These are phyloP conservation scores for Pyricularia grisea DNA, from an alignment of 2,329 filamentous ascomycete genomes.

Conservation along the genomic window DNA sequence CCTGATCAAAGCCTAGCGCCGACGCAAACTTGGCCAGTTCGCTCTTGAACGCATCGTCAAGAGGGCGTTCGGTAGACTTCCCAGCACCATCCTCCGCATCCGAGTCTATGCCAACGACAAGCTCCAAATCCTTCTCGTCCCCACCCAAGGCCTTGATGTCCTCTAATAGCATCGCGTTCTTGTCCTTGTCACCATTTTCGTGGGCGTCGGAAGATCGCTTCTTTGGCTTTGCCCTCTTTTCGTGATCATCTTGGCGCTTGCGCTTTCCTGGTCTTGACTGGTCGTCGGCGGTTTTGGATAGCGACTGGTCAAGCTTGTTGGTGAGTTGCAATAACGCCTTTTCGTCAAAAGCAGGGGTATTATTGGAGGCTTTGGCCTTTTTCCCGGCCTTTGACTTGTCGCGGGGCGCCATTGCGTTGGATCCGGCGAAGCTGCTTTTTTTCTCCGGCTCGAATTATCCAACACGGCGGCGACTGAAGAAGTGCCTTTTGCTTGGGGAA, in stretches of 20 bases:
- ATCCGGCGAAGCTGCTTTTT: not conserved
- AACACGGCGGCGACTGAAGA: not conserved
- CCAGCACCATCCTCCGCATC: constrained; percentile 33
- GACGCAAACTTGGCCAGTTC: constrained; percentile 44
- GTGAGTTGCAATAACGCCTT: constrained; percentile 43
- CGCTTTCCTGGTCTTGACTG: constrained; percentile 19
- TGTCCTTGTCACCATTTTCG: constrained; percentile 13
- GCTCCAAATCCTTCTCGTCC: constrained; percentile 53
- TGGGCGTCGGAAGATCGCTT: constrained; percentile 15
- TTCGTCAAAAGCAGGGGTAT: constrained; percentile 33
- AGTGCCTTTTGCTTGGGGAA: not conserved
- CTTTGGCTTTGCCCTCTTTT: constrained; percentile 18
- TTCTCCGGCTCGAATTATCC: not conserved
- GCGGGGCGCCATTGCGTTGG: constrained; percentile 12
- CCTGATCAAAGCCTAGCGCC: constrained; percentile 37
- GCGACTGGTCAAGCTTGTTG: constrained; percentile 44
- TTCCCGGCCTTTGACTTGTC: constrained; percentile 23
- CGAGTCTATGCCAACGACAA: constrained; percentile 46
- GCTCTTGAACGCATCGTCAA: constrained; percentile 26
- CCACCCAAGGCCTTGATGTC: constrained; percentile 59
- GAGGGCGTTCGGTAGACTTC: constrained; percentile 12
- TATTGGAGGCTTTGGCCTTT: constrained; percentile 16
- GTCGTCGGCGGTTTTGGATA: constrained; percentile 26
- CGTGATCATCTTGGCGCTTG: constrained; percentile 22
- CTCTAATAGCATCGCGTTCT: constrained; percentile 33